Conservation (phyloP, 2,329 filamentous ascomycete genomes). For the Penicillium capsulatum region DNA sequence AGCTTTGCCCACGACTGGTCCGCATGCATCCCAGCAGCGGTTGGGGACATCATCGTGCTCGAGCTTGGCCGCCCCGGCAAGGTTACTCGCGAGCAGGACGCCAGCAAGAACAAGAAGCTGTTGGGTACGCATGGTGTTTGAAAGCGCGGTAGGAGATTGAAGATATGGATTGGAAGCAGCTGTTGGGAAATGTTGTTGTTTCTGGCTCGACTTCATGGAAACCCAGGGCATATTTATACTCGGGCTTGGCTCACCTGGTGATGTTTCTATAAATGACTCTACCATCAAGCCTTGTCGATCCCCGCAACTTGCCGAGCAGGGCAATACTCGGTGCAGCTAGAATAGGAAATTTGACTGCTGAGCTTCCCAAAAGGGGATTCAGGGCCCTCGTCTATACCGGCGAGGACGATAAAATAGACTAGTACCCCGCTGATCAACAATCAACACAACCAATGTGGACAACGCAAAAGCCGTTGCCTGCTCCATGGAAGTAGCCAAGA, state of each 20-base stretch:
- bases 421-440: too few relatives aligned
- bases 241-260: neutral
- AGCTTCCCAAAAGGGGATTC: conserved; percentile 10
- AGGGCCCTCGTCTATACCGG: neutral
- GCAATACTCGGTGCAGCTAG: neutral
- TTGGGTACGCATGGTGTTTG: conserved; percentile 20
- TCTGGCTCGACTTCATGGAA: neutral
- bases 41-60: conserved; percentile 28
- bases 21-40: conserved; percentile 26
- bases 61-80: conserved; percentile 24
- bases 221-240: conserved; percentile 10
- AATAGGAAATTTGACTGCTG: conserved; percentile 4
- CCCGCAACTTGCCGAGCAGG: neutral
- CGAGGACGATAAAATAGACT: too few relatives aligned
- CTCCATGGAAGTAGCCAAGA: too few relatives aligned
- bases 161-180: neutral
- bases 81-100: conserved; percentile 23
- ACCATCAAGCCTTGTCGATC: conserved; percentile 5
- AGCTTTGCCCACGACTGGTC: conserved; percentile 22
- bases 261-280: conserved; percentile 15
- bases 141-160: neutral
- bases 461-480: too few relatives aligned
- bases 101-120: conserved; percentile 23
- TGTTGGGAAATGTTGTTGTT: conserved; percentile 1
- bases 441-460: too few relatives aligned